phyloP scores from a whole-genome alignment of 257 asterid species.

The Petrea volubilis region DNA sequence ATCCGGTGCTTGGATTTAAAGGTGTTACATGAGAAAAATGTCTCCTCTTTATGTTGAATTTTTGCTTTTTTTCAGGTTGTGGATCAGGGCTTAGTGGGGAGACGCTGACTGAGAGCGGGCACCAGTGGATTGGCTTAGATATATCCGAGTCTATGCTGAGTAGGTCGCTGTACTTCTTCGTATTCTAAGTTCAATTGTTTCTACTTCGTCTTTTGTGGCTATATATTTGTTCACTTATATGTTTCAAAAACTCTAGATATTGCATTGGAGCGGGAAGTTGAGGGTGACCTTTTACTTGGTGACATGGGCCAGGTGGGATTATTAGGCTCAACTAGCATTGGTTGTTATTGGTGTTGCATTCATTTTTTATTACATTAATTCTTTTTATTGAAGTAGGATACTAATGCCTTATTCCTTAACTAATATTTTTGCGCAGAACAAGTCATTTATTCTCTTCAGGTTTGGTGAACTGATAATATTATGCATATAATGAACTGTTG shows the following conservation, averaged over 20 bases:
- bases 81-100: conserved; percentile 99
- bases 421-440: background rate
- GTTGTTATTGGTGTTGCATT: background rate
- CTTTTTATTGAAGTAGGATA: background rate
- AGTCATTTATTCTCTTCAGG: background rate
- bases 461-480: background rate
- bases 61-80: conserved; percentile 64
- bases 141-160: conserved; percentile 91
- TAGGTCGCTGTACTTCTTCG: conserved; percentile 24
- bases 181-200: background rate
- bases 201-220: conserved; percentile 9
- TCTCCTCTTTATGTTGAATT: background rate
- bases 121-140: conserved; percentile 94
- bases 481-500: conserved; percentile 21
- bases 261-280: conserved; percentile 91
- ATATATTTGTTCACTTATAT: conserved; percentile 1
- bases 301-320: conserved; percentile 92
- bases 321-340: background rate
- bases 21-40: background rate
- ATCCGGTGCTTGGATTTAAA: background rate
- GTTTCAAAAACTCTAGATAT: conserved; percentile 44
- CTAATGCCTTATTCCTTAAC: background rate
- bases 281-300: conserved; percentile 84
- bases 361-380: background rate
- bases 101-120: conserved; percentile 83